Percentiles rank a stretch among this genome's conserved stretches.
Conservation (phyloP, 139 green algal genomes). For the Coelastrella sp. region DNA sequence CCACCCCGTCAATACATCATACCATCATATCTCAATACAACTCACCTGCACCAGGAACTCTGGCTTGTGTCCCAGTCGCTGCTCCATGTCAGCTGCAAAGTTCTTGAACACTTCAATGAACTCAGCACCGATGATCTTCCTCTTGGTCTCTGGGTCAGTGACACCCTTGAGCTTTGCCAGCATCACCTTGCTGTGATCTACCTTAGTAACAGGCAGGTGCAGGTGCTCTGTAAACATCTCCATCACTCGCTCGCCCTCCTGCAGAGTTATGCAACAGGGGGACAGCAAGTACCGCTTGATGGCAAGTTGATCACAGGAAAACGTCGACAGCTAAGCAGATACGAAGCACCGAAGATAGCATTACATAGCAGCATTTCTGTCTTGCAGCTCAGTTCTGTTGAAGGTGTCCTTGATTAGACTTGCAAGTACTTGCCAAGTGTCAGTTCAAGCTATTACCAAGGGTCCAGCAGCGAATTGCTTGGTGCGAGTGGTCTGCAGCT, state of each 20-base stretch:
- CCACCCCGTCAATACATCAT: too few species aligned
- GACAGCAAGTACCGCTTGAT: too few species aligned
- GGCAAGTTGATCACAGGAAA: too few species aligned
- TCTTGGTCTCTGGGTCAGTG: conserved; percentile 96
- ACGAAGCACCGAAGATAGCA: too few species aligned
- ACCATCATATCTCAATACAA: neutral
- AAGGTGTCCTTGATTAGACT: too few species aligned
- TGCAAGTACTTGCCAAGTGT: too few species aligned
- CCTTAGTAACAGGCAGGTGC: conserved; percentile 95
- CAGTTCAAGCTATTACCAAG: too few species aligned
- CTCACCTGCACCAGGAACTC: conserved; percentile 87
- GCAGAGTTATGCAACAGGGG: neutral
- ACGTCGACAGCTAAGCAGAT: too few species aligned
- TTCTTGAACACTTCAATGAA: conserved; percentile 96
- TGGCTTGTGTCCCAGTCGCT: conserved; percentile 77
- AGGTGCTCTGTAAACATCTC: conserved; percentile 96
- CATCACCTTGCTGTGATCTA: conserved; percentile 86
- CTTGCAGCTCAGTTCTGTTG: too few species aligned
- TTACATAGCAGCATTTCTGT: too few species aligned
- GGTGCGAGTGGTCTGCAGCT: too few species aligned
- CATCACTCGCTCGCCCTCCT: conserved; percentile 97
- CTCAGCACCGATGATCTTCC: conserved; percentile 95
- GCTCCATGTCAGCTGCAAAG: conserved; percentile 83
- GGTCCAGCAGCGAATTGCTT: too few species aligned
- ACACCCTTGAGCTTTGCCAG: conserved; percentile 78